Evolutionary conservation across 257 asterid species (phyloP).

Genomic region (Scutellaria barbata): DNA sequence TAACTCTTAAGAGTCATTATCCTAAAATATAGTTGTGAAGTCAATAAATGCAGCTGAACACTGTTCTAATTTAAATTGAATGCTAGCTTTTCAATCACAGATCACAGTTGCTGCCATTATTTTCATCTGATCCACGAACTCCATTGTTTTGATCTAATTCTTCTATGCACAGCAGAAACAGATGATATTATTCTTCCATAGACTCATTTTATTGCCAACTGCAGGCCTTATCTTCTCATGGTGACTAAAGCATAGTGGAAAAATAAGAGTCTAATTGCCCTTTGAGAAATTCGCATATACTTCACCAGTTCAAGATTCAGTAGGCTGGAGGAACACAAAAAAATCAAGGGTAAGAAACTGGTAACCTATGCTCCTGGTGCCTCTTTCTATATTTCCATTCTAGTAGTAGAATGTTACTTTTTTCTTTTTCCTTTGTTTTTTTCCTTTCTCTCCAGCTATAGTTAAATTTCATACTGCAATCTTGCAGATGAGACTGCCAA

Average conservation of each 20-base stretch:
- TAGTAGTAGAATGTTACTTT: neutral
- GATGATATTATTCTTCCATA: neutral
- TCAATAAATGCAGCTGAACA: too few species aligned
- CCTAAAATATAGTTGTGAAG: too few species aligned
- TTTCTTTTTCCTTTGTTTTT: neutral
- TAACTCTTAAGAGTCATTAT: too few species aligned
- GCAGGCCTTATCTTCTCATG: conserved; percentile 56
- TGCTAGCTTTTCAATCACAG: neutral
- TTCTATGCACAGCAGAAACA: neutral
- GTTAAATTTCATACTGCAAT: conserved; percentile 9
- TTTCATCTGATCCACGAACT: neutral
- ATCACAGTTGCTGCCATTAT: neutral
- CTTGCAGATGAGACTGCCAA: conserved; percentile 85
- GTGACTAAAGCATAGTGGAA: conserved; percentile 35
- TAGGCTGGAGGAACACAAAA: conserved; percentile 69
- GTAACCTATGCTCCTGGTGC: conserved; percentile 2
- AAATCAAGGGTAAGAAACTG: conserved; percentile 59
- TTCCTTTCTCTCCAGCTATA: neutral
- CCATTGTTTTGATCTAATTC: conserved; percentile 11
- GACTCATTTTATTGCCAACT: conserved; percentile 25
- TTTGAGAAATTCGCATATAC: conserved; percentile 62
- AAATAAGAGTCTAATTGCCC: conserved; percentile 37
- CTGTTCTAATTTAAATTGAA: too few species aligned
- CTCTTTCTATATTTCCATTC: neutral
- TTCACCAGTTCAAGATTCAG: conserved; percentile 63